Conservation (phyloP, 75 land plant genomes). For the Larix kaempferi region DNA sequence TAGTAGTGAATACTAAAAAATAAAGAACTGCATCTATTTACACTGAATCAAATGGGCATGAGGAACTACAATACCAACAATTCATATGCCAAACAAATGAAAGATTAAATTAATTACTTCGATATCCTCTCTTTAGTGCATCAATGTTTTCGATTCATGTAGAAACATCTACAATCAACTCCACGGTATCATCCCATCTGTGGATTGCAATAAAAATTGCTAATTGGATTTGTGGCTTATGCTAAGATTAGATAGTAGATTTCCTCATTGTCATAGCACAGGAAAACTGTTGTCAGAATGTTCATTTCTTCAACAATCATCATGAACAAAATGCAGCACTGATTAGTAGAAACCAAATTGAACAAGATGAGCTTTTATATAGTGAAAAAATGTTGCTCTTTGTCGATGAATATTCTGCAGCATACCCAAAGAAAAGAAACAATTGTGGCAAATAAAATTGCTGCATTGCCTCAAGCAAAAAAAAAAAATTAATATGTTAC, state of each 20-base stretch:
- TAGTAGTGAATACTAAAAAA: too few species aligned
- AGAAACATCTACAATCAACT: conserved; percentile 45
- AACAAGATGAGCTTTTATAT: background rate
- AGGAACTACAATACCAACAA: too few species aligned
- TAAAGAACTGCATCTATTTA: too few species aligned
- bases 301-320: conserved; percentile 68
- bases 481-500: too few species aligned
- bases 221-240: conserved; percentile 50
- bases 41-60: too few species aligned
- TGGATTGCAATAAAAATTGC: conserved; percentile 66
- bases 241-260: conserved; percentile 59
- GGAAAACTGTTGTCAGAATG: conserved; percentile 52
- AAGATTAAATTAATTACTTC: background rate
- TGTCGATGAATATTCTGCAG: background rate
- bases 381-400: background rate
- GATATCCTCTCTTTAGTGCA: too few species aligned
- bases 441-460: too few species aligned
- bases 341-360: background rate
- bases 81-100: too few species aligned
- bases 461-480: too few species aligned
- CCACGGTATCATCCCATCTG: conserved; percentile 52
- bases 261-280: conserved; percentile 57
- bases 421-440: background rate
- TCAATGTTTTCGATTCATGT: conserved; percentile 15
- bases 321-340: conserved; percentile 11